Evolutionary conservation across 805 yeast species (phyloP).

Genomic region (Pichia cabralensis): DNA sequence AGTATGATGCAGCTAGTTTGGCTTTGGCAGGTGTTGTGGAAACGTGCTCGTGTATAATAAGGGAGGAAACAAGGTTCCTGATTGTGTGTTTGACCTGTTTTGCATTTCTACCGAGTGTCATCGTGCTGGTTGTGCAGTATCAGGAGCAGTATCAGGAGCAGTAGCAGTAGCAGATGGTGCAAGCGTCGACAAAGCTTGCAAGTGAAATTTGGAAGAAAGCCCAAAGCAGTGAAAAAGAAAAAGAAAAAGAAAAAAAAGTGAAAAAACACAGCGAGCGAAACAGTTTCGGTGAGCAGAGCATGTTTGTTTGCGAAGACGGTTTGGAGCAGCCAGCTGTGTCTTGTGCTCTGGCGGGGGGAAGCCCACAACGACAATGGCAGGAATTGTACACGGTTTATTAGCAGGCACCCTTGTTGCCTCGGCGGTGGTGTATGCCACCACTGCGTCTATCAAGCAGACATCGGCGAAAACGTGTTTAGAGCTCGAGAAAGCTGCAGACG

Average conservation of each 20-base stretch:
- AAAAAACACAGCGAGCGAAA: too few relatives aligned
- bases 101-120: constrained; percentile 33
- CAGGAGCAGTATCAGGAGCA: neutral
- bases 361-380: constrained; percentile 26
- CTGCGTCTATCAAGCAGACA: constrained; percentile 41
- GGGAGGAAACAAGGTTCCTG: constrained; percentile 55
- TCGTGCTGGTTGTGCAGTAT: too few relatives aligned
- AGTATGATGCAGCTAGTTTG: constrained; percentile 51
- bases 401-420: constrained; percentile 56
- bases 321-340: too few relatives aligned
- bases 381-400: constrained; percentile 45
- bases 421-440: constrained; percentile 52
- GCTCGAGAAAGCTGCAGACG: constrained; percentile 37
- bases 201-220: too few relatives aligned
- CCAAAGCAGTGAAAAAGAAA: too few relatives aligned
- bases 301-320: too few relatives aligned
- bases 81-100: constrained; percentile 47
- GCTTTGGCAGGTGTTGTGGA: constrained; percentile 71
- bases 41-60: constrained; percentile 61
- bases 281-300: too few relatives aligned
- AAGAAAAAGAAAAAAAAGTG: too few relatives aligned
- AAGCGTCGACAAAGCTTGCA: too few relatives aligned
- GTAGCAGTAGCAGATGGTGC: neutral
- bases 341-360: too few relatives aligned
- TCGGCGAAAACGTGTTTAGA: constrained; percentile 36